Evolutionary conservation across 2,329 filamentous ascomycete species (phyloP), one percentile per base, ranked within the genome.

Genomic region (Talaromyces sp.): DNA sequence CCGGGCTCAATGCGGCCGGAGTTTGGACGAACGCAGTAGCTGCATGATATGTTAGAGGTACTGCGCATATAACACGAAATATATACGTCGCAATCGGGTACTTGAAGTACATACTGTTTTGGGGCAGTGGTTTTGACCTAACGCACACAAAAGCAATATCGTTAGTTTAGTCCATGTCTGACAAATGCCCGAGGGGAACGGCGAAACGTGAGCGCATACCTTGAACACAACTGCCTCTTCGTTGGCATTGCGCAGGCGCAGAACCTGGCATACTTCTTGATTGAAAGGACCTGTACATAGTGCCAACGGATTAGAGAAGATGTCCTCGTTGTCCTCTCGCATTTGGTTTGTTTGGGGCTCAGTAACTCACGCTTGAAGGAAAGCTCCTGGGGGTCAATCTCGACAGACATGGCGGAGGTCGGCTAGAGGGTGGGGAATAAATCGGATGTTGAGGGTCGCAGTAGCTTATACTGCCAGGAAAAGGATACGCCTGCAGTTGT

Each of bases 121-220:
- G 94, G 94, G 45, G 94, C 94, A 58, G 94, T 99, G 44, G 94
- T 99, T 86, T 99, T 99, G 76, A 99, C 94, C 91, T 96, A 65
- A 30, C 37, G 52, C 22, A 55, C 43, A 52, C 47, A 35, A 50
- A 48, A 51, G 14, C 43, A 29, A 47, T 11, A 33, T 24, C 29
- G 52, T 72, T 59, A 73, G 68, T 58, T 54, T 52, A 54, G 56
- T 50, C 52, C 52, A 46, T 56, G 55, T 53, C 50, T 52, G 33
- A 54, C 54, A 51, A 54, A 54, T 51, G 39, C 42, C 43, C 37
- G 43, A 37, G 42, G 49, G 19, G 43, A 33, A 35, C 24, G 20
- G 36, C 36, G 13, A 36, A n/a, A 40, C 30, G 35, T 40, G 33
- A 24, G 49, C 33, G 66, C 76, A 63, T 70, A 82, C 82, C 77